Conservation (phyloP, 345 rosid genomes). For the Lenwebbia sp. region DNA sequence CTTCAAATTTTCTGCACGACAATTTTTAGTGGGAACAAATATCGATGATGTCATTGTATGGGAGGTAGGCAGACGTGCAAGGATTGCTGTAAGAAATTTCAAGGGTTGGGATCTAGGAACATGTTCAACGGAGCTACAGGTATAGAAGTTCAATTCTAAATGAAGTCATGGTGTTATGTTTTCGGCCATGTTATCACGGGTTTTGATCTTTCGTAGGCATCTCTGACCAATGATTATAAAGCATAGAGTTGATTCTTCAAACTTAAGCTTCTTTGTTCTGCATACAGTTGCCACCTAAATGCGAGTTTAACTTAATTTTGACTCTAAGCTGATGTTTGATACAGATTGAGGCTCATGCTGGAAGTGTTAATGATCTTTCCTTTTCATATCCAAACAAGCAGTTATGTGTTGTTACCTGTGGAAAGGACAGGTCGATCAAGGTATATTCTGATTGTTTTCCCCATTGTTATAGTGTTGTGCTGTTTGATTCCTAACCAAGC, state of each 20-base stretch:
- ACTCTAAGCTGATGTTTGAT: not conserved
- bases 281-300: not conserved
- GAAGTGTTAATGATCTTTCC: conserved; percentile 75
- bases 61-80: conserved; percentile 56
- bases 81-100: conserved; percentile 46
- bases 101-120: conserved; percentile 51
- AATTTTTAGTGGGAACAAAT: conserved; percentile 58
- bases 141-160: conserved; percentile 3
- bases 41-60: conserved; percentile 59
- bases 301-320: not conserved
- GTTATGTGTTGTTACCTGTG: conserved; percentile 53
- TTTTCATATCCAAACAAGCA: conserved; percentile 68
- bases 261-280: not conserved
- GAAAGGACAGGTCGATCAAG: conserved; percentile 69
- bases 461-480: not conserved
- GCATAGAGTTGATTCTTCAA: no score
- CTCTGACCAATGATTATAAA: conserved; percentile 37
- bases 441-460: conserved; percentile 17
- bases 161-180: not conserved
- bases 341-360: conserved; percentile 80
- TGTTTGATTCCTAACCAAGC: not conserved
- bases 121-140: conserved; percentile 53
- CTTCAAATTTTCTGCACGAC: not conserved
- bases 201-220: conserved; percentile 22
- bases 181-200: not conserved